phyloP scores from a whole-genome alignment of 495 filamentous ascomycete species.

The Platismatia glauca region DNA sequence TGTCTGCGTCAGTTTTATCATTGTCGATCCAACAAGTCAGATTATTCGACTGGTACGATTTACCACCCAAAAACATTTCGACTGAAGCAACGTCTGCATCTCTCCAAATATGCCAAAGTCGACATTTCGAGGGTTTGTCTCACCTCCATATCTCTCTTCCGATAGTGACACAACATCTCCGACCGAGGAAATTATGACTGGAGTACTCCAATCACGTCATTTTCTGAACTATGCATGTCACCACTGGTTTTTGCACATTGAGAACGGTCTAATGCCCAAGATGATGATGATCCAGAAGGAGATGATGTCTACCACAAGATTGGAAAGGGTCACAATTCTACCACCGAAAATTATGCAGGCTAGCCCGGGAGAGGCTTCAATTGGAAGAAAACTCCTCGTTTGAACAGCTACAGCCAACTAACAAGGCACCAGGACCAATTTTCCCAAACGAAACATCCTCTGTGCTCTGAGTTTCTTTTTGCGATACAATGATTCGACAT shows the following conservation, averaged over 20 bases:
- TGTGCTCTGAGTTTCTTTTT: no score
- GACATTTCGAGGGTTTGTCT: slow-evolving; percentile 21
- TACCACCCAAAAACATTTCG: slow-evolving; percentile 29
- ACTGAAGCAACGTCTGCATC: slow-evolving; percentile 2
- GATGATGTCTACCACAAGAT: neutral
- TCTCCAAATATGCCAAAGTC: slow-evolving; percentile 13
- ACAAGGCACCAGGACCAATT: no score
- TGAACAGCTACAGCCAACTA: no score
- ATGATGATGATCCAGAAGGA: neutral
- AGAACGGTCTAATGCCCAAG: no score
- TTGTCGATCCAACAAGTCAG: slow-evolving; percentile 25
- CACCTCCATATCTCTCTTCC: slow-evolving; percentile 13
- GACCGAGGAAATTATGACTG: neutral
- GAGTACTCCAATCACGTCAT: neutral
- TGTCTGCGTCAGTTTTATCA: slow-evolving; percentile 28
- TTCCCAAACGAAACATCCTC: no score
- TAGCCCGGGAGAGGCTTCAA: no score
- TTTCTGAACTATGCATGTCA: slow-evolving; percentile 1
- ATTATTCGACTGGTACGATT: slow-evolving; percentile 28
- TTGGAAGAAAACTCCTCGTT: no score
- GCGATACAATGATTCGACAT: no score
- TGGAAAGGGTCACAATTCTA: neutral
- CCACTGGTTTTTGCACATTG: slow-evolving; percentile 2
- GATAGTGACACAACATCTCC: neutral
- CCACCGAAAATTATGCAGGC: no score